Base-by-base conservation (phyloP, 108 stramenopile species). In the Fistulifera solaris region DNA sequence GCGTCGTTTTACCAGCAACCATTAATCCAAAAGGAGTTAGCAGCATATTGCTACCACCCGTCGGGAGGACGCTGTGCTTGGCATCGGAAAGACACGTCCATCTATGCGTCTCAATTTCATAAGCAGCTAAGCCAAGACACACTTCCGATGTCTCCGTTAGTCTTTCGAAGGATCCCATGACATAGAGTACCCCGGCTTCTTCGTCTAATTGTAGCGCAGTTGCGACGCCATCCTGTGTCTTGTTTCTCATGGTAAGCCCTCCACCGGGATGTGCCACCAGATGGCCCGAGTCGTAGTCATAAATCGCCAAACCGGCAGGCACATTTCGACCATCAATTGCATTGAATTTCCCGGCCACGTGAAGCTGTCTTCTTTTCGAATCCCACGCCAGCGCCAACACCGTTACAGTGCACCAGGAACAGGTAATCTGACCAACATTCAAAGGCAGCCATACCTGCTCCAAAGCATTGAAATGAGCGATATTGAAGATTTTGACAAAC, bases 401-500 rank as follows among this genome's bases (percentile, higher is more conserved):
- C 3, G 87, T 89, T 8, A 91, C 89, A 10, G 85, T 86, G 54
- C 89, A 89, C 91, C 91, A 93, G 5, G 84, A 87, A 52, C 92
- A 95, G 8, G 87, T 91, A 27, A 95, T 85, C 59, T 93, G 91
- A 13, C 92, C 94, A 39, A 89, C 77, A 44, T 81, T 83, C 31
- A 94, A 63, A 11, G 93, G 95, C 14, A 85, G 52, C 93, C 93
- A 96, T 13, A 89, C 81, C 52, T 93, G 73, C 25, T 85, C 74
- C 3, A 76, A 68, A 3, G 85, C 73, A 65, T 94, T 86, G 64
- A 79, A 91, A 54, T 89, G 84, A 13, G 93, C 95, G 62, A 96
- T 86, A 56, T 96, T 93, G 76, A 73, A 89, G 52, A 96, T 91
- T 54, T 85, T 85, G 58, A 94, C 94, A 71, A 96, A 96, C 47